These are phyloP conservation scores for Salix purpurea DNA, from an alignment of 345 rosid genomes.

Conservation along the genomic window DNA sequence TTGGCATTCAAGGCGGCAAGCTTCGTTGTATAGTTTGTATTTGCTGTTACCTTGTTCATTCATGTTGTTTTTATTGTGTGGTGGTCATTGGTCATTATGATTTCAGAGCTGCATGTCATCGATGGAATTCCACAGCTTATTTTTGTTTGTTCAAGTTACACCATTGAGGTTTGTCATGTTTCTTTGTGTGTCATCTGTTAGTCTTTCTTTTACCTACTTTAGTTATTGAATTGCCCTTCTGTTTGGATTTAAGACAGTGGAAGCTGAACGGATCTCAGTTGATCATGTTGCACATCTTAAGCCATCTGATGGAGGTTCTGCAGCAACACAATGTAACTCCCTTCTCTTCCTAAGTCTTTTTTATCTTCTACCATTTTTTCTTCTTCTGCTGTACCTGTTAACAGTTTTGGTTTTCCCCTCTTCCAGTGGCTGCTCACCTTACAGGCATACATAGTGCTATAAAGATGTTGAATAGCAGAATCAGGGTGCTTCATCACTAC, in stretches of 20 bases:
- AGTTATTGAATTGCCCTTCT: slow-evolving; percentile 3
- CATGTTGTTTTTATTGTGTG: background rate
- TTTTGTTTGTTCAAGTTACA: slow-evolving; percentile 82
- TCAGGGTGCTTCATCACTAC: slow-evolving; percentile 86
- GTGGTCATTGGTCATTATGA: background rate
- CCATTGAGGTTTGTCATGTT: slow-evolving; percentile 64
- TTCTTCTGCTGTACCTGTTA: background rate
- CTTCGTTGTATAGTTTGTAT: background rate
- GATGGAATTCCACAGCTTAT: slow-evolving; percentile 95
- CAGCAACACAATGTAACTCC: slow-evolving; percentile 81
- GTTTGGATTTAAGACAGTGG: slow-evolving; percentile 60
- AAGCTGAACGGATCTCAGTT: slow-evolving; percentile 91
- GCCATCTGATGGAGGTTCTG: slow-evolving; percentile 97
- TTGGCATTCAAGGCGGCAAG: background rate
- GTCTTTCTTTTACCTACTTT: background rate
- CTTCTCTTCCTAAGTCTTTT: background rate
- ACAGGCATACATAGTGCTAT: slow-evolving; percentile 95
- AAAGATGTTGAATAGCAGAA: slow-evolving; percentile 95
- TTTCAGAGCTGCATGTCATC: slow-evolving; percentile 80
- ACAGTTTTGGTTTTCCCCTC: slow-evolving; percentile 9
- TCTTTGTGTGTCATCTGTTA: background rate
- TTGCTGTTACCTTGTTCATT: background rate
- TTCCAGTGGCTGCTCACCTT: slow-evolving; percentile 98
- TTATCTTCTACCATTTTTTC: background rate
- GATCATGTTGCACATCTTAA: slow-evolving; percentile 99